These are phyloP conservation scores for Nitzschia inconspicua DNA, from an alignment of 108 stramenopile species.

Conservation along the genomic window DNA sequence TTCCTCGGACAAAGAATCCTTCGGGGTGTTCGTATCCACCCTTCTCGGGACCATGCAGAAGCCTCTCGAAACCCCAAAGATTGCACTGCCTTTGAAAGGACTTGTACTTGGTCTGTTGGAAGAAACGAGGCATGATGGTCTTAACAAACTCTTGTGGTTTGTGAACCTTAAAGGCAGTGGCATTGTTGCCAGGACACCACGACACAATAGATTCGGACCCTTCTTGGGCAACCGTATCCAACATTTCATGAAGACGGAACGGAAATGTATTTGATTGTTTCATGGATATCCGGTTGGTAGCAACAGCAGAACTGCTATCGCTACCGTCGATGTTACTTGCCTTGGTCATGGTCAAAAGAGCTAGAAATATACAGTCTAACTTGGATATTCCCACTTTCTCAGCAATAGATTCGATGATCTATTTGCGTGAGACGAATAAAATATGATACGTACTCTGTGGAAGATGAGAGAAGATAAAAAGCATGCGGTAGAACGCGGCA, in stretches of 20 bases:
- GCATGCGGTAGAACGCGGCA: no score
- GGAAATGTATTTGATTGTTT: slow-evolving; percentile 13
- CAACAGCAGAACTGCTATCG: not conserved
- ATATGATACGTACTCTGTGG: not conserved
- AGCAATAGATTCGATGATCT: no score
- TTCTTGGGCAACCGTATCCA: slow-evolving; percentile 7
- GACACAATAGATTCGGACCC: slow-evolving; percentile 16
- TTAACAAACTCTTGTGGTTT: slow-evolving; percentile 10
- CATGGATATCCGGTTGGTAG: not conserved
- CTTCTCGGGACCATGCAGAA: slow-evolving; percentile 45
- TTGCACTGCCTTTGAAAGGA: slow-evolving; percentile 32
- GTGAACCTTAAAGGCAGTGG: slow-evolving; percentile 20
- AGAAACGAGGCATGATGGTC: slow-evolving; percentile 21
- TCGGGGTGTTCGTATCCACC: slow-evolving; percentile 58
- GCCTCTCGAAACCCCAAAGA: slow-evolving; percentile 55
- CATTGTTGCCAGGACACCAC: slow-evolving; percentile 25
- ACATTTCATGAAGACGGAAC: slow-evolving; percentile 17
- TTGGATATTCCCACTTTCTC: no score
- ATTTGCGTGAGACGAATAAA: not conserved
- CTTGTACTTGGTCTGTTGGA: slow-evolving; percentile 33
- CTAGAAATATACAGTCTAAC: not conserved
- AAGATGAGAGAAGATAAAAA: not conserved
- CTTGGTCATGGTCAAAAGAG: no score
- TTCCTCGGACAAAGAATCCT: slow-evolving; percentile 30
- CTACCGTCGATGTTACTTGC: not conserved